A percentile compares a stretch with the other conserved stretches of the same genome.
These are phyloP conservation scores for Collybia sordida DNA, from an alignment of 768 basidiomycete genomes.

Conservation along the genomic window DNA sequence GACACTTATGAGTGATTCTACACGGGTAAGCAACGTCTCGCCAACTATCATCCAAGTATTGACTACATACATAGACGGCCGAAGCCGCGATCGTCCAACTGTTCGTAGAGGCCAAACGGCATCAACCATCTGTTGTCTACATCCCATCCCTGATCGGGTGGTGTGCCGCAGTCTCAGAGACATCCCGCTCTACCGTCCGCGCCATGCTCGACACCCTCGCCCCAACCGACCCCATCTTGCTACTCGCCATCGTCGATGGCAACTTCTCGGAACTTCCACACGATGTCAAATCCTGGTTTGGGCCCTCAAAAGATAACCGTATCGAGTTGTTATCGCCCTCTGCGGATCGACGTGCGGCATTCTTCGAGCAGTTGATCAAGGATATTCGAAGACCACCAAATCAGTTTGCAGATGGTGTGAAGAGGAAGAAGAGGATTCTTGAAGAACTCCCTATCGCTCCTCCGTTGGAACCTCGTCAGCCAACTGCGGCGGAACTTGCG, in stretches of 20 bases:
- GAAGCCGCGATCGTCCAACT: slow-evolving; percentile 95
- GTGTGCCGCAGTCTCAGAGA: slow-evolving; percentile 84
- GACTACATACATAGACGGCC: slow-evolving; percentile 52
- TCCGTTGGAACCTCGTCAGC: slow-evolving; percentile 82
- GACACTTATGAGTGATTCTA: slow-evolving; percentile 83
- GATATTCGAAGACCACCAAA: slow-evolving; percentile 78
- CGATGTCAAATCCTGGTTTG: slow-evolving; percentile 94
- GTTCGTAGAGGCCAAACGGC: slow-evolving; percentile 95
- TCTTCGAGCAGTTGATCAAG: slow-evolving; percentile 74
- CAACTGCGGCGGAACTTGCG: slow-evolving; percentile 78
- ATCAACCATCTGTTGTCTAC: slow-evolving; percentile 94
- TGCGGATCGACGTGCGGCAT: slow-evolving; percentile 56
- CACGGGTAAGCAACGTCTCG: slow-evolving; percentile 55
- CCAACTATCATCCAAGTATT: not conserved
- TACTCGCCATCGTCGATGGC: slow-evolving; percentile 89
- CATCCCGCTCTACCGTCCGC: slow-evolving; percentile 79
- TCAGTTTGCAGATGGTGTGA: slow-evolving; percentile 86
- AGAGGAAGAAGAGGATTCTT: slow-evolving; percentile 78
- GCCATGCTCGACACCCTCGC: slow-evolving; percentile 90
- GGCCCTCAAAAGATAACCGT: slow-evolving; percentile 69
- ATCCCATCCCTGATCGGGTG: slow-evolving; percentile 87
- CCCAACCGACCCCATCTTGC: slow-evolving; percentile 90
- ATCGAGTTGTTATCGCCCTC: slow-evolving; percentile 60
- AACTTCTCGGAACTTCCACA: slow-evolving; percentile 62
- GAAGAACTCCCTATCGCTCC: slow-evolving; percentile 89